A percentile compares a stretch with the other conserved stretches of the same genome.
Evolutionary conservation across 164 flowering plant genomes (phyloP).

Genomic region (Warburgia ugandensis): DNA sequence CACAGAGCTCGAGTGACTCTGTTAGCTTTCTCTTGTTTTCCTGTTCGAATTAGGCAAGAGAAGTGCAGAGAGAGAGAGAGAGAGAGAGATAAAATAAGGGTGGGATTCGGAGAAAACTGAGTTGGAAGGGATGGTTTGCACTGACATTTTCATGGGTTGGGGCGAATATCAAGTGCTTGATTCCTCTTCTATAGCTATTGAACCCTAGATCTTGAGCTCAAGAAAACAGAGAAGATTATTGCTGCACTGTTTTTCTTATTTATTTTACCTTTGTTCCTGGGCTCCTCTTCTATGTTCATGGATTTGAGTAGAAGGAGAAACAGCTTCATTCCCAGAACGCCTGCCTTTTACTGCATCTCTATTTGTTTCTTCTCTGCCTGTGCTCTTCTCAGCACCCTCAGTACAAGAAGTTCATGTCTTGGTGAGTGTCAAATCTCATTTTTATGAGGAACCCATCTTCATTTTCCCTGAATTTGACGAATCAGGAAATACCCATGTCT

Average conservation of each 20-base stretch:
- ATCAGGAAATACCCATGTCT: constrained; percentile 6
- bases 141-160: constrained; percentile 15
- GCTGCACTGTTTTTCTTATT: background rate
- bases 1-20: constrained; percentile 10
- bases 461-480: background rate
- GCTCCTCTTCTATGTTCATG: constrained; percentile 11
- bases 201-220: constrained; percentile 10
- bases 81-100: constrained; percentile 1
- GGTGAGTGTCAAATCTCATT: constrained; percentile 15
- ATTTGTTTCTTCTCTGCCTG: constrained; percentile 27
- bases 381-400: constrained; percentile 20
- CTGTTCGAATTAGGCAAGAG: constrained; percentile 2
- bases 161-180: constrained; percentile 2
- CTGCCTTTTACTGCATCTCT: constrained; percentile 15
- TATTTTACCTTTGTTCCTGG: background rate
- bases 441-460: constrained; percentile 1
- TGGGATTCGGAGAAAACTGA: constrained; percentile 7
- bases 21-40: constrained; percentile 4
- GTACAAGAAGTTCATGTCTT: constrained; percentile 13
- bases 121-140: constrained; percentile 14
- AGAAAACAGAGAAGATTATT: background rate
- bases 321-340: constrained; percentile 6
- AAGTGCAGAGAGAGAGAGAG: constrained; percentile 2
- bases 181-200: background rate
- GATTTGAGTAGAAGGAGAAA: constrained; percentile 14